Evolutionary conservation across 768 basidiomycete genomes (phyloP), one percentile per base, ranked within the genome.

Genomic region (Suillus hirtellus): DNA sequence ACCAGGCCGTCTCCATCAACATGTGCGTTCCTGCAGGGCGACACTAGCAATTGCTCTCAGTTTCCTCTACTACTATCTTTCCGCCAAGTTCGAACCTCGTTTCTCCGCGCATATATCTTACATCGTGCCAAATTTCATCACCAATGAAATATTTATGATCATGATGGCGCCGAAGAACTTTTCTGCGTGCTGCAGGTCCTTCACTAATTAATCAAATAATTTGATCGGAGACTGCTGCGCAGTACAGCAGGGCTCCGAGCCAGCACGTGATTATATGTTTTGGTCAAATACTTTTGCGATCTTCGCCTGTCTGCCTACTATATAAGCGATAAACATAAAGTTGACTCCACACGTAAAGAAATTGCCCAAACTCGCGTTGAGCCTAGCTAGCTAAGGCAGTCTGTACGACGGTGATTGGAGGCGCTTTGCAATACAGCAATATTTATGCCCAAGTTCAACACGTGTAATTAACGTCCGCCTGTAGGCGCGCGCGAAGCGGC

Each of bases 361-460:
- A 31, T 52, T 31, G 27, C 27, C 50, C 9, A 17, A 3, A 7
- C 24, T 9, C 49, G 7, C 49, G 8, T 50, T 17, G 49, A 50
- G 27, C 15, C 15, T 27, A 3, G 49, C 49, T 47, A 7, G 49
- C 49, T 47, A 6, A 14, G 10, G 42, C 10, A 4, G 19, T 8
- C 49, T 2, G 9, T 31, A 27, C 14, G 21, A 21, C 2, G 12
- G 24, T 27, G 11, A 27, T 52, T 17, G 27, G 9, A 19, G 17
- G 50, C 50, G 31, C 50, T 52, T 52, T 34, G 52, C 17, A 53
- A 53, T 19, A 53, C 19, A 53, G 50, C 50, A 52, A 52, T 19
- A 15, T 31, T 31, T 27, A 47, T 21, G 12, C n/a, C 5, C 21
- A 27, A 31, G 24, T 27, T 49, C 6, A 14, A 24, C 21, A 14